Evolutionary conservation across 2,329 filamentous ascomycete genomes (phyloP), one percentile per base, ranked within the genome.

Genomic region (Cladosporium oxysporum): DNA sequence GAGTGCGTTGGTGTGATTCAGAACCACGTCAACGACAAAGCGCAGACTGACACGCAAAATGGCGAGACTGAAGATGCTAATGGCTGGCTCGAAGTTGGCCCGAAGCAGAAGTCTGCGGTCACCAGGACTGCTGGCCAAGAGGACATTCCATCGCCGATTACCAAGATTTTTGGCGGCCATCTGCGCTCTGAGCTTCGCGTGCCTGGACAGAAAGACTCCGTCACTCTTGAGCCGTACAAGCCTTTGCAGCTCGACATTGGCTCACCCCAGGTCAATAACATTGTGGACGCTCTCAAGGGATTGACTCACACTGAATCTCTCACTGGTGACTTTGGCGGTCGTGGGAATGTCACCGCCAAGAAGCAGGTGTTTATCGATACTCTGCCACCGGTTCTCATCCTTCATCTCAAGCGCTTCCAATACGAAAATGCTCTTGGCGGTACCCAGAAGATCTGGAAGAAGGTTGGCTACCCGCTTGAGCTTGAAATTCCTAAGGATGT

Each of bases 391-490:
- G 91, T 98, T 4, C 85, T 99, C 14, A 96, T 98, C 63, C 85
- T 99, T 10, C 95, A 99, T 75, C 84, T 99, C 50, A 99, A 99
- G 81, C 92, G 95, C 53, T 99, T 99, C 83, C 92, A 97, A 73
- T 98, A 97, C 73, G 93, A 98, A 73, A 91, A 89, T 68, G 87
- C 90, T 66, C 62, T 72, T 35, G 91, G 90, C 53, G 93, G 93
- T 28, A 96, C 93, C 0, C 90, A 97, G 74, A 99, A 99, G 83
- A 96, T 98, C 69, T 97, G 94, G 92, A 99, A 98, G 83, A 96
- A 94, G 81, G 85, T 99, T 66, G 94, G 93, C 23, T 99, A 99
- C 75, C 95, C 95, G 0, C 83, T 99, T 31, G 93, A 98, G 74
- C 84, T 99, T 60, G 94, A 98, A 76, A 92, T 99, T 69, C 95